Percentiles rank a stretch among this genome's conserved stretches.
Evolutionary conservation across 78 protist genomes (phyloP).

Genomic region (Speleostelium caveatum): DNA sequence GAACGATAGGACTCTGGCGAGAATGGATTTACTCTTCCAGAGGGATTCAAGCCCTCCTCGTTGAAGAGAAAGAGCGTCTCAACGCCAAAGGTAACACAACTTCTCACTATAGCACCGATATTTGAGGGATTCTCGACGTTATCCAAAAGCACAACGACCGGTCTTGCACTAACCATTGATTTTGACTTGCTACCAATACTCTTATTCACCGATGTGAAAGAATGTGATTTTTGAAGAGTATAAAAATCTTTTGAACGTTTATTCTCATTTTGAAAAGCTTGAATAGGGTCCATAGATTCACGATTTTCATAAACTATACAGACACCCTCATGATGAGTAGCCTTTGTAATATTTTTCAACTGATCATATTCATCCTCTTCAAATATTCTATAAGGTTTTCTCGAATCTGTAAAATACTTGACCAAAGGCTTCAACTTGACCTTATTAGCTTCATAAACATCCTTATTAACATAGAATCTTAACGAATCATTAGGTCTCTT

Average conservation of each 20-base stretch:
- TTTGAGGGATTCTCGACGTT: constrained; percentile 53
- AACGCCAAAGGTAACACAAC: constrained; percentile 59
- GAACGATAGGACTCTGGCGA: constrained; percentile 24
- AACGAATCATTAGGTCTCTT: constrained; percentile 11
- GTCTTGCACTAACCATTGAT: not conserved
- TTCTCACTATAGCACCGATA: constrained; percentile 38
- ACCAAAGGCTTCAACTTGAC: not conserved
- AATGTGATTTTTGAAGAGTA: not conserved
- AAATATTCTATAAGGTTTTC: constrained; percentile 6
- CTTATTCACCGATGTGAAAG: not conserved
- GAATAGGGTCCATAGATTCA: not conserved
- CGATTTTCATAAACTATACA: not conserved
- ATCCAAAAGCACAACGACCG: constrained; percentile 49
- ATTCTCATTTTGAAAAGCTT: constrained; percentile 8
- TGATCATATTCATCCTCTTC: not conserved
- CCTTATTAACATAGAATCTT: constrained; percentile 9
- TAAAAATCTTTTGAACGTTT: not conserved
- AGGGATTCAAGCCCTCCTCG: not conserved
- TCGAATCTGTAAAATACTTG: not conserved
- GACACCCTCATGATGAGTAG: constrained; percentile 63
- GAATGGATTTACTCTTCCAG: constrained; percentile 24
- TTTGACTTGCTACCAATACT: not conserved
- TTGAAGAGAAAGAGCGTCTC: not conserved
- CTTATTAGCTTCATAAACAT: constrained; percentile 1
- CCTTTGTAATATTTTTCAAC: not conserved